Evolutionary conservation across 2,329 filamentous ascomycete genomes (phyloP).

Genomic region (Pseudogymnoascus sp.): DNA sequence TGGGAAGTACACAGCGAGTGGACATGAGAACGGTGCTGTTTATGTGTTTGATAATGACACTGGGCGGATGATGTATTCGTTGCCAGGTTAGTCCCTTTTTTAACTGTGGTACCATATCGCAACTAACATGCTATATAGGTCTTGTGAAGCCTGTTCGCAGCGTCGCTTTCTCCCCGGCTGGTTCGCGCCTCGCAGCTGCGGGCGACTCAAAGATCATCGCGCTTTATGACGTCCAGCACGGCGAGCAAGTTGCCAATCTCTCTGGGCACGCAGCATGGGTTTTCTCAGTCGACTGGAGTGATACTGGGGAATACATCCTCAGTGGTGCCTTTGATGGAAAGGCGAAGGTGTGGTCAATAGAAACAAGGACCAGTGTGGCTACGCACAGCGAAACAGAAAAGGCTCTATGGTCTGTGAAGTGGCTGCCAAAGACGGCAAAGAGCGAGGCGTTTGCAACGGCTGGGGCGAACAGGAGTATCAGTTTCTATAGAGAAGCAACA

Average conservation of each 20-base stretch:
- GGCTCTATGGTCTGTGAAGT: constrained; percentile 74
- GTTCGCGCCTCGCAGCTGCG: constrained; percentile 76
- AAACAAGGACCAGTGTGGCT: constrained; percentile 74
- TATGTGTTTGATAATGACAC: constrained; percentile 95
- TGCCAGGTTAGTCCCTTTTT: constrained; percentile 54
- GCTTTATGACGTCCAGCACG: constrained; percentile 84
- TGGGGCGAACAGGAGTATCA: constrained; percentile 66
- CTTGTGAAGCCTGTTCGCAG: constrained; percentile 79
- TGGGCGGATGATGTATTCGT: constrained; percentile 73
- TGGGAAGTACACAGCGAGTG: constrained; percentile 79
- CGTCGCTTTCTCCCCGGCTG: constrained; percentile 79
- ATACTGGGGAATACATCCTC: constrained; percentile 83
- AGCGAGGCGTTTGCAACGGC: constrained; percentile 70
- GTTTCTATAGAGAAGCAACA: constrained; percentile 79
- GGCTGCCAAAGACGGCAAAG: constrained; percentile 62
- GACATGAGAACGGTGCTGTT: constrained; percentile 83
- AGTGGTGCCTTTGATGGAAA: constrained; percentile 88
- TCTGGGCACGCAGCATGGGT: constrained; percentile 79
- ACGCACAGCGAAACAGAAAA: constrained; percentile 89
- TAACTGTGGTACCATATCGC: neutral
- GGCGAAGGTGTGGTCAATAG: constrained; percentile 91
- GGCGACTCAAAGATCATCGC: constrained; percentile 85
- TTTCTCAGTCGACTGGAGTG: constrained; percentile 84
- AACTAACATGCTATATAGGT: constrained; percentile 38
- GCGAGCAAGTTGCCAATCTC: constrained; percentile 84